These are phyloP conservation scores for Psilocybe mexicana DNA, from an alignment of 1,284 basidiomycete species.

Conservation along the genomic window DNA sequence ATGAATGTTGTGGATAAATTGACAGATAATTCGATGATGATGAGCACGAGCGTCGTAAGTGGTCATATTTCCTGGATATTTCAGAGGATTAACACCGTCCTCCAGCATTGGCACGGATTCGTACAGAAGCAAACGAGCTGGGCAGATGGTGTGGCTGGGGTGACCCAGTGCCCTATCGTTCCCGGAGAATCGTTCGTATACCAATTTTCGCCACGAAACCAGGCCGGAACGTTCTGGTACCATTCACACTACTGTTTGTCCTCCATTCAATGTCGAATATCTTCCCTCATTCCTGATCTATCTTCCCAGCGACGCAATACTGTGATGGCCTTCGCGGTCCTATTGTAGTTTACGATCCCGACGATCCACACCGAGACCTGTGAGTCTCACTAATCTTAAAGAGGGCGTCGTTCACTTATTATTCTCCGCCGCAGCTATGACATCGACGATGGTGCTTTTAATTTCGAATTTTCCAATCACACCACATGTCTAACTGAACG, in stretches of 20 bases:
- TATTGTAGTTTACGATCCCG: constrained; percentile 26
- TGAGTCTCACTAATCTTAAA: background rate
- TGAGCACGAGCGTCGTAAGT: constrained; percentile 33
- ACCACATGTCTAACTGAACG: background rate
- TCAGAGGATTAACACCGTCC: background rate
- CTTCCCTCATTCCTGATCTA: background rate
- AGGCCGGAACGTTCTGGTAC: constrained; percentile 39
- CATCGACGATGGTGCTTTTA: constrained; percentile 14
- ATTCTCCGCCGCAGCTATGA: constrained; percentile 2
- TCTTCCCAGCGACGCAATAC: constrained; percentile 1
- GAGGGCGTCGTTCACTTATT: background rate
- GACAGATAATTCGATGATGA: constrained; percentile 31
- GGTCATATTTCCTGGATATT: too few species aligned
- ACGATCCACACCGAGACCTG: constrained; percentile 17
- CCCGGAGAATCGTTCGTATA: constrained; percentile 34
- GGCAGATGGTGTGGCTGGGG: constrained; percentile 33
- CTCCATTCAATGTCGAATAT: too few species aligned
- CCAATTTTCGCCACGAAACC: constrained; percentile 23
- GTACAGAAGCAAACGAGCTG: constrained; percentile 29
- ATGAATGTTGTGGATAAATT: constrained; percentile 34
- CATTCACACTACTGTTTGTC: constrained; percentile 41
- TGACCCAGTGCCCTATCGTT: constrained; percentile 30
- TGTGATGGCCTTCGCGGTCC: constrained; percentile 23
- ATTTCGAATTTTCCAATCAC: background rate
- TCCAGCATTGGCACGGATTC: constrained; percentile 30